Base-by-base conservation (phyloP, 345 rosid genomes). In the Aquilaria malaccensis region DNA sequence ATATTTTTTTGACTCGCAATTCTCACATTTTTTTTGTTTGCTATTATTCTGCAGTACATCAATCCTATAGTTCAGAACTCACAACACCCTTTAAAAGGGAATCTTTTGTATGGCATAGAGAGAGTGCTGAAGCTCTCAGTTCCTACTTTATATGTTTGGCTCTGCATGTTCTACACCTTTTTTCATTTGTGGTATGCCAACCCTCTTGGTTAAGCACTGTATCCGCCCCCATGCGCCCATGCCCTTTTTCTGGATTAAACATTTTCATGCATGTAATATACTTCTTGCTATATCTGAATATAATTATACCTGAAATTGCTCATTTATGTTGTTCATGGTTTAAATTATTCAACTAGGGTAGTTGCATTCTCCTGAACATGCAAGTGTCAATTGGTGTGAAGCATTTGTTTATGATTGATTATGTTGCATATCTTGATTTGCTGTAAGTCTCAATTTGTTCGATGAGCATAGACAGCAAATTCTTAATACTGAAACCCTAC, bases 131-230 rank as follows among this genome's bases (percentile, higher is more conserved):
- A 91, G 83, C 97, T 95, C 60, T 95, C 99, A 13, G 89, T 95
- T 71, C 99, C 97, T 53, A 86, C 73, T 67, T 73, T 90, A 72
- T 94, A 94, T 30, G 99, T 94, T 63, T 94, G 99, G 97, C 99
- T 94, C 65, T 90, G 97, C 86, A 85, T 86, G 99, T 94, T 88
- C 88, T 90, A 94, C 83, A 88, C 96, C 81, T 82, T 91, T 67
- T 94, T 94, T 76, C 97, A 94, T 71, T 89, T 90, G 62, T 90
- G 99, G 99, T 94, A 77, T 66, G 80, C 60, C 41, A 6, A 13
- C n/a, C 9, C 60, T 68, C 65, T 37, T 37, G 43, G 5, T 37
- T 37, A 37, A 37, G 43, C 7, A 37, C 43, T 9, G 7, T 1
- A 37, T 37, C 43, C 43, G 7, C 43, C 43, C 7, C 7, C 43